phyloP scores from a whole-genome alignment of 169 alveolate genomes.

The Plasmodium berghei region DNA sequence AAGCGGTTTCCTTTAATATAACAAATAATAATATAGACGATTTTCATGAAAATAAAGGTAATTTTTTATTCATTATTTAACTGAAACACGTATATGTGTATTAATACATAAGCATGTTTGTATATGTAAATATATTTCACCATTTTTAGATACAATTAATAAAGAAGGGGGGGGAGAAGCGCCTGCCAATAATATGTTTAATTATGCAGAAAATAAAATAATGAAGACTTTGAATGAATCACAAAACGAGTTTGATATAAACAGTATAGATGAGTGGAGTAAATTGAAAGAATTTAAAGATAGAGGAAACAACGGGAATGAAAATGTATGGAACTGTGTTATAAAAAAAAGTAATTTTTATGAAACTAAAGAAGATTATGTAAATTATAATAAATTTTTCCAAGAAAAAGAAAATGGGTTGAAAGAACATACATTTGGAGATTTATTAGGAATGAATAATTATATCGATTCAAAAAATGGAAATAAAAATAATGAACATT shows the following conservation, averaged over 20 bases:
- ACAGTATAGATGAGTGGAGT: background rate
- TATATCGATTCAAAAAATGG: conserved; percentile 16
- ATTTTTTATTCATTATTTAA: background rate
- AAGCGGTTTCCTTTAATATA: background rate
- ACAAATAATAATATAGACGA: background rate
- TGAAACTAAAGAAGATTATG: conserved; percentile 45
- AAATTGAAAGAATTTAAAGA: conserved; percentile 30
- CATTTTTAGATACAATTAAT: background rate
- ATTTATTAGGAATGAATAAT: conserved; percentile 52
- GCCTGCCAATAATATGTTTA: background rate
- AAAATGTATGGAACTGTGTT: conserved; percentile 26
- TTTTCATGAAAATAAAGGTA: background rate
- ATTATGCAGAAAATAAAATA: conserved; percentile 22
- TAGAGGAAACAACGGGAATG: conserved; percentile 1
- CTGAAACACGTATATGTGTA: background rate
- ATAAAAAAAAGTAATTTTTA: conserved; percentile 59
- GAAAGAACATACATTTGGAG: conserved; percentile 40
- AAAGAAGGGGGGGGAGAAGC: background rate
- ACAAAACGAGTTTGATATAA: background rate
- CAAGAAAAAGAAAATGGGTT: conserved; percentile 17
- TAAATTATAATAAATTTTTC: conserved; percentile 61
- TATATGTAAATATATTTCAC: background rate
- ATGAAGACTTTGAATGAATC: conserved; percentile 16
- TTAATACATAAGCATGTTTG: background rate
- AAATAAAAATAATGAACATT: background rate